These are phyloP conservation scores for Sedum album DNA, from an alignment of 164 flowering plant genomes.

Conservation along the genomic window DNA sequence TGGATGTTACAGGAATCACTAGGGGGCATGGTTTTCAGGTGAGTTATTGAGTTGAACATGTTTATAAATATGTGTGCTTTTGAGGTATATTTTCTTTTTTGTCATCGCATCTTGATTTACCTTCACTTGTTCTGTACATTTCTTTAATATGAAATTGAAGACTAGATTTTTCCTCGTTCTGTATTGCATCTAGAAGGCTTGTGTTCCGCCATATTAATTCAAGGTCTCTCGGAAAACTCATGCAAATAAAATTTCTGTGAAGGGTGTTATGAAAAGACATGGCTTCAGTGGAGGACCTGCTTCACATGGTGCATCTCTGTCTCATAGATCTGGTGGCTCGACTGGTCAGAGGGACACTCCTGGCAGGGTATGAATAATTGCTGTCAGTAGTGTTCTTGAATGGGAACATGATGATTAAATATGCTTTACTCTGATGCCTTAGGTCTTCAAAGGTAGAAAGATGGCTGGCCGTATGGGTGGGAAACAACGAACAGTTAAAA, in stretches of 20 bases:
- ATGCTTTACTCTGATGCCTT: neutral
- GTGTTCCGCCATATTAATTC: neutral
- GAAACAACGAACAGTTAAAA: slow-evolving; percentile 67
- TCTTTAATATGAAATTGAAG: neutral
- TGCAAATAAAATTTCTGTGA: slow-evolving; percentile 12
- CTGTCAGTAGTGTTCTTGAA: neutral
- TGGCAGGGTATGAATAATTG: slow-evolving; percentile 46
- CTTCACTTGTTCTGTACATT: no score
- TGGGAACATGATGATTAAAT: neutral
- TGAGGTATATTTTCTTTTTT: no score
- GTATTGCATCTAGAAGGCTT: neutral
- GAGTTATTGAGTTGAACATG: neutral
- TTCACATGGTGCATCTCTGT: slow-evolving; percentile 80
- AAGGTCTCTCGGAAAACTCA: neutral
- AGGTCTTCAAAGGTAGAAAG: slow-evolving; percentile 85
- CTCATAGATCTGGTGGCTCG: slow-evolving; percentile 87
- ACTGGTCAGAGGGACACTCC: slow-evolving; percentile 93
- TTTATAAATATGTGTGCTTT: no score
- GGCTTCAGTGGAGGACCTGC: slow-evolving; percentile 68
- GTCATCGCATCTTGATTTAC: no score
- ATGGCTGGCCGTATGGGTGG: slow-evolving; percentile 98
- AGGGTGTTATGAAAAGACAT: slow-evolving; percentile 93
- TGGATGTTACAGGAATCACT: slow-evolving; percentile 83
- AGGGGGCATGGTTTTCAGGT: slow-evolving; percentile 71
- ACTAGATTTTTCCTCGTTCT: neutral